Percentiles rank a stretch among this genome's conserved stretches.
phyloP scores from a whole-genome alignment of 2,329 filamentous ascomycete species.

The Xenoacremonium recifei region DNA sequence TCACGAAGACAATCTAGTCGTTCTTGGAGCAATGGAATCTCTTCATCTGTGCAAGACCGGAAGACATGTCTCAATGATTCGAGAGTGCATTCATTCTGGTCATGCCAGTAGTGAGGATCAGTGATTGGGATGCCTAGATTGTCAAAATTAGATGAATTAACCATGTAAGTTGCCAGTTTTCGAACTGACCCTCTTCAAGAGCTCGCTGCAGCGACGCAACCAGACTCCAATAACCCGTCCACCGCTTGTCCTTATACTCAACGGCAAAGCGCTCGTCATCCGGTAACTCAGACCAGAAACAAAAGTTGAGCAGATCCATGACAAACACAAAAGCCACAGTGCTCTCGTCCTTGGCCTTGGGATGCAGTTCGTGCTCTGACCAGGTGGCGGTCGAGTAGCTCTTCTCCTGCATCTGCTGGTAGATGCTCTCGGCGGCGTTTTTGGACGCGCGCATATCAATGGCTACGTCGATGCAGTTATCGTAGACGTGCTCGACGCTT shows the following conservation, averaged over 20 bases:
- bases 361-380: conserved; percentile 87
- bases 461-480: conserved; percentile 91
- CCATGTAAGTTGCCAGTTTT: not conserved
- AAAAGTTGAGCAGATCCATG: conserved; percentile 96
- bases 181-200: conserved; percentile 72
- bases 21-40: conserved; percentile 80
- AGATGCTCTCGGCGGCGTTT: conserved; percentile 75
- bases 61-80: conserved; percentile 76
- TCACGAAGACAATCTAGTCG: conserved; percentile 78
- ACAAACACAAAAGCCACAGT: conserved; percentile 93
- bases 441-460: conserved; percentile 82
- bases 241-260: conserved; percentile 74
- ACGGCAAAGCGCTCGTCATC: conserved; percentile 77
- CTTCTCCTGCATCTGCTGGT: conserved; percentile 78
- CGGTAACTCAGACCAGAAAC: conserved; percentile 80
- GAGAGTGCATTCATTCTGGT: conserved; percentile 72
- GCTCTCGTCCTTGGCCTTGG: conserved; percentile 73
- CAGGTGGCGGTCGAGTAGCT: conserved; percentile 82
- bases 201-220: conserved; percentile 85
- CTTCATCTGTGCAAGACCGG: conserved; percentile 79
- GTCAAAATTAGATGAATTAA: conserved; percentile 2
- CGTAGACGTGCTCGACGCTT: conserved; percentile 80
- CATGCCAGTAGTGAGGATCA: conserved; percentile 80
- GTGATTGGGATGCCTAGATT: conserved; percentile 78
- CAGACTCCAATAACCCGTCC: conserved; percentile 95